A percentile compares a stretch with the other conserved stretches of the same genome.
Conservation (phyloP, 2,329 filamentous ascomycete genomes). For the Teratosphaeria epicoccoides region DNA sequence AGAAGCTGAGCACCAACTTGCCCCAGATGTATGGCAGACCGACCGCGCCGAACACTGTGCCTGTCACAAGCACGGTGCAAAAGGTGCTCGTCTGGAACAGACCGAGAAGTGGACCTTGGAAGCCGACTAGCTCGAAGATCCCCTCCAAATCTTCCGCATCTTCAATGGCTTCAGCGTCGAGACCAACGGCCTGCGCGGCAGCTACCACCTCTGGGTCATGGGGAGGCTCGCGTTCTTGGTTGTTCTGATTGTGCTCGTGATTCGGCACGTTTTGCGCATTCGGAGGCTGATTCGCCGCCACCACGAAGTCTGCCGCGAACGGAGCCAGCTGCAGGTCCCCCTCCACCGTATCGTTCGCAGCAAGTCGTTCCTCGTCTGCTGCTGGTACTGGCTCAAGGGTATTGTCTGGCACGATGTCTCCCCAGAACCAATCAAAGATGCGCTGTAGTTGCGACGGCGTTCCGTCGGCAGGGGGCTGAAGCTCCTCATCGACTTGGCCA, state of each 20-base stretch:
- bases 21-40: conserved; percentile 90
- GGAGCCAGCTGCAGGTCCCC: conserved; percentile 46
- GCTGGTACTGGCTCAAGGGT: conserved; percentile 27
- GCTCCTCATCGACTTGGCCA: conserved; percentile 1
- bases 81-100: conserved; percentile 93
- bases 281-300: conserved; percentile 6
- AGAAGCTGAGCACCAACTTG: conserved; percentile 66
- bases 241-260: neutral
- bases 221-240: neutral
- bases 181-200: conserved; percentile 54
- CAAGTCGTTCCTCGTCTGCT: conserved; percentile 49
- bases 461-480: neutral
- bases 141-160: conserved; percentile 91
- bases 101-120: conserved; percentile 83
- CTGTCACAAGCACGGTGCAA: conserved; percentile 77
- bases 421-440: conserved; percentile 39
- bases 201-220: conserved; percentile 48
- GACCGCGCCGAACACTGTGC: conserved; percentile 75
- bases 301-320: conserved; percentile 37
- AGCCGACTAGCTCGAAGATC: conserved; percentile 88
- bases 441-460: conserved; percentile 18
- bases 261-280: neutral
- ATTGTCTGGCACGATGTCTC: conserved; percentile 27
- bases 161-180: conserved; percentile 66
- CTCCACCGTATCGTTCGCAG: conserved; percentile 42